Percentiles rank a stretch among this genome's conserved stretches.
These are phyloP conservation scores for Strobilomyces echinocephalus DNA, from an alignment of 768 basidiomycete genomes.

Conservation along the genomic window DNA sequence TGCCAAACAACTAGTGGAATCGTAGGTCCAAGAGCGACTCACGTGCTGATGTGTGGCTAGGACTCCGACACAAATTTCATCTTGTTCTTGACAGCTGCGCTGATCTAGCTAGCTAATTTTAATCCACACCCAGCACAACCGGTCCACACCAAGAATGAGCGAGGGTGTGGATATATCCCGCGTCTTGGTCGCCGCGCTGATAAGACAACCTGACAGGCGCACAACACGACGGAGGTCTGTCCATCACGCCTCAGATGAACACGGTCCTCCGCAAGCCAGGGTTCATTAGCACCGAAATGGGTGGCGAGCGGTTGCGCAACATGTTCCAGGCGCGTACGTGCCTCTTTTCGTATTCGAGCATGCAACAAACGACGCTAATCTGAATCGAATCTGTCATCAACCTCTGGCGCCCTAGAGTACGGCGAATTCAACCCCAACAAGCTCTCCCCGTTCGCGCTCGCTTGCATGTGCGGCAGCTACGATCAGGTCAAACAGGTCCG, in stretches of 20 bases:
- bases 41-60: no score
- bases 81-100: no score
- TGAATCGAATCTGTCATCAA: not conserved
- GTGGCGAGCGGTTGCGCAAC: constrained; percentile 23
- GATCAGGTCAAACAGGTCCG: constrained; percentile 20
- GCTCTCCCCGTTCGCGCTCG: constrained; percentile 22
- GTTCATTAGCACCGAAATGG: constrained; percentile 22
- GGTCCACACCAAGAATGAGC: constrained; percentile 5
- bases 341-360: not conserved
- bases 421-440: constrained; percentile 12
- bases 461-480: constrained; percentile 23
- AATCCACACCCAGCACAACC: not conserved
- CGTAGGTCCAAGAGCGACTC: no score
- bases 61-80: no score
- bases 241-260: constrained; percentile 25
- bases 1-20: no score
- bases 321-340: constrained; percentile 30
- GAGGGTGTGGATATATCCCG: constrained; percentile 1
- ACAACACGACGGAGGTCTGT: constrained; percentile 20
- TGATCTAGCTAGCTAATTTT: no score
- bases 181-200: not conserved
- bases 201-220: constrained; percentile 6
- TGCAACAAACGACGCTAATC: not conserved
- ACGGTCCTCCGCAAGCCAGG: constrained; percentile 24
- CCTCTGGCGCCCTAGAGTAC: constrained; percentile 14